A percentile compares a stretch with the other conserved stretches of the same genome.
Evolutionary conservation across 1,284 basidiomycete genomes (phyloP).

Genomic region (Sporisorium sorghi): DNA sequence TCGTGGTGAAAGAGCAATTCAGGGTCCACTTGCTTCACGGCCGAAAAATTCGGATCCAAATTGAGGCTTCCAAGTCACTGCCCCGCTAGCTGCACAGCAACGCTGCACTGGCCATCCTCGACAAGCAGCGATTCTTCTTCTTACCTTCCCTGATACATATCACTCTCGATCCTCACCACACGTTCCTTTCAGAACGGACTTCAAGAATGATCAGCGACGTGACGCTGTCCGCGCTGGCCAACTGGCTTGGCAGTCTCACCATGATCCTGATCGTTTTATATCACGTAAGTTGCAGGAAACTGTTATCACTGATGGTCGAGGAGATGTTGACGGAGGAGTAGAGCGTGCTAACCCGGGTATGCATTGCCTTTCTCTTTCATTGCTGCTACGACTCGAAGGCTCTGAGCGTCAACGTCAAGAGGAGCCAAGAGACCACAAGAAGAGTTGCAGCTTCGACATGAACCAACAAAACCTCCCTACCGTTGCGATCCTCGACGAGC

Average conservation of each 20-base stretch:
- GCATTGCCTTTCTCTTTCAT: neutral
- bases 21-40: slow-evolving; percentile 33
- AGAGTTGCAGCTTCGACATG: slow-evolving; percentile 24
- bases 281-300: slow-evolving; percentile 54
- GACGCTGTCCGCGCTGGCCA: slow-evolving; percentile 61
- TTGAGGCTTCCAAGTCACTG: slow-evolving; percentile 11
- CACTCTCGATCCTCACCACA: neutral
- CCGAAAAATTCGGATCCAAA: slow-evolving; percentile 19
- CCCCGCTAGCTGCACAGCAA: neutral
- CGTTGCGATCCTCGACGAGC: neutral
- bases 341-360: neutral
- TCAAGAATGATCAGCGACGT: slow-evolving; percentile 62
- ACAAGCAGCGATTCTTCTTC: neutral
- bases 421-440: slow-evolving; percentile 41
- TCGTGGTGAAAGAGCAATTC: neutral
- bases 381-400: slow-evolving; percentile 16
- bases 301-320: neutral
- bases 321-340: no score
- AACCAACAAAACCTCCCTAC: neutral
- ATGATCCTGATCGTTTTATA: slow-evolving; percentile 65
- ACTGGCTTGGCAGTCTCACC: slow-evolving; percentile 63
- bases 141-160: neutral
- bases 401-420: slow-evolving; percentile 48
- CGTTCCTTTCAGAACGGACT: neutral
- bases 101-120: slow-evolving; percentile 29